Conservation (phyloP, 2,329 filamentous ascomycete genomes). For the Diaporthe amygdali region DNA sequence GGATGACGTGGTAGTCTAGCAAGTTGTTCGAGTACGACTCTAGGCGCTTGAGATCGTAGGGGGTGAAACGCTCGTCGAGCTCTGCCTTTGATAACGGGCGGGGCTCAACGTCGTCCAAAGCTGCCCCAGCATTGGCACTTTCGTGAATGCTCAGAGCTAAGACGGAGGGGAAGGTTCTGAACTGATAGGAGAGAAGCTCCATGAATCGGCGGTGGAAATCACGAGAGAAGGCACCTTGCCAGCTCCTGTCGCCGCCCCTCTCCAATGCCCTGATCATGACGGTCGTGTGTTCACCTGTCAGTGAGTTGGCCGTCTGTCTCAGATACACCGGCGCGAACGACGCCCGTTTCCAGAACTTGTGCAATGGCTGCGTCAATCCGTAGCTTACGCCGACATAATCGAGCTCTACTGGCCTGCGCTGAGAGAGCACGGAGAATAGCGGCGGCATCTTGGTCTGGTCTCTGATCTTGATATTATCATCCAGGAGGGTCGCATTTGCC, state of each 20-base stretch:
- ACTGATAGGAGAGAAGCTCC: conserved; percentile 88
- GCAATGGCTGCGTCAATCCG: conserved; percentile 83
- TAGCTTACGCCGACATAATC: conserved; percentile 98
- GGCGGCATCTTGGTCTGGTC: conserved; percentile 93
- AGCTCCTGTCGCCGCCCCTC: conserved; percentile 71
- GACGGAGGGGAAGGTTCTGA: conserved; percentile 79
- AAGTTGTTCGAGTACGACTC: conserved; percentile 97
- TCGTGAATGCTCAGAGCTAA: conserved; percentile 88
- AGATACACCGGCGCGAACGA: conserved; percentile 90
- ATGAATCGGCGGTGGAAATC: conserved; percentile 97
- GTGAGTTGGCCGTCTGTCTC: conserved; percentile 90
- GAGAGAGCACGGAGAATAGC: conserved; percentile 85
- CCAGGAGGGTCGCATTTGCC: conserved; percentile 74
- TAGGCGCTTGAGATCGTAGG: conserved; percentile 92
- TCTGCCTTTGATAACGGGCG: conserved; percentile 72
- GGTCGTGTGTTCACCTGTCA: conserved; percentile 96
- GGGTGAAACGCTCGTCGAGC: conserved; percentile 79
- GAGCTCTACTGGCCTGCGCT: conserved; percentile 78
- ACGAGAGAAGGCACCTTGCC: conserved; percentile 88
- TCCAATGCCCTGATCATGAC: conserved; percentile 91
- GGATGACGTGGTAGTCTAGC: conserved; percentile 96
- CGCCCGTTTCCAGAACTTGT: conserved; percentile 96
- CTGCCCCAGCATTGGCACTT: conserved; percentile 76
- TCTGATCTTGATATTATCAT: conserved; percentile 87
- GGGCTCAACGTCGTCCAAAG: conserved; percentile 59